phyloP scores from a whole-genome alignment of 805 yeast genomes.

The Osmozyma mogii region DNA sequence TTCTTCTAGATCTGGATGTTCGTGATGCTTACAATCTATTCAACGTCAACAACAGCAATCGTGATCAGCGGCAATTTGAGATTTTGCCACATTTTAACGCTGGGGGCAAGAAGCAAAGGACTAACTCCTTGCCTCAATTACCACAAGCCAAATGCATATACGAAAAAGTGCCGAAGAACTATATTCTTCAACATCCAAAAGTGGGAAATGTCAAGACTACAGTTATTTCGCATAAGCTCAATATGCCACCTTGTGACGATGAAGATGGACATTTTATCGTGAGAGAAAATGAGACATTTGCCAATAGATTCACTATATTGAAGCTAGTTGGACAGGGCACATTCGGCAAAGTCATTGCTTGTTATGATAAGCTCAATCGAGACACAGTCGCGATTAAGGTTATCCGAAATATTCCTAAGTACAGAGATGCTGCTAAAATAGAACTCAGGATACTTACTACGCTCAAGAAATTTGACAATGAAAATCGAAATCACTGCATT shows the following conservation, averaged over 20 bases:
- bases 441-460: slow-evolving; percentile 80
- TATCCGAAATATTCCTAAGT: slow-evolving; percentile 85
- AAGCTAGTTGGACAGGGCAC: slow-evolving; percentile 85
- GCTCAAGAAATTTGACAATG: slow-evolving; percentile 61
- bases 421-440: slow-evolving; percentile 90
- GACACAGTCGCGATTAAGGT: slow-evolving; percentile 82
- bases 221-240: slow-evolving; percentile 9
- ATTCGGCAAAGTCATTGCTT: slow-evolving; percentile 82
- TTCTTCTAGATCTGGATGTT: slow-evolving; percentile 30
- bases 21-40: slow-evolving; percentile 37
- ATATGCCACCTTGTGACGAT: slow-evolving; percentile 44
- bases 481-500: slow-evolving; percentile 66
- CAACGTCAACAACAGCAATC: slow-evolving; percentile 26
- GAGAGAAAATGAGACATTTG: slow-evolving; percentile 49
- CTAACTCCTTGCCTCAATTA: slow-evolving; percentile 36
- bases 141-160: slow-evolving; percentile 38
- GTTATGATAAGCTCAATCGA: slow-evolving; percentile 57
- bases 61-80: slow-evolving; percentile 3
- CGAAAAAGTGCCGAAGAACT: slow-evolving; percentile 29
- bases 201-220: slow-evolving; percentile 33
- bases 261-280: slow-evolving; percentile 71
- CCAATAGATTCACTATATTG: slow-evolving; percentile 66
- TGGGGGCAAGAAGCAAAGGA: slow-evolving; percentile 29
- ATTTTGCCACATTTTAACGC: slow-evolving; percentile 2
- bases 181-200: slow-evolving; percentile 29